phyloP scores from a whole-genome alignment of 2,329 filamentous ascomycete genomes.

The Pseudogymnoascus sp. region DNA sequence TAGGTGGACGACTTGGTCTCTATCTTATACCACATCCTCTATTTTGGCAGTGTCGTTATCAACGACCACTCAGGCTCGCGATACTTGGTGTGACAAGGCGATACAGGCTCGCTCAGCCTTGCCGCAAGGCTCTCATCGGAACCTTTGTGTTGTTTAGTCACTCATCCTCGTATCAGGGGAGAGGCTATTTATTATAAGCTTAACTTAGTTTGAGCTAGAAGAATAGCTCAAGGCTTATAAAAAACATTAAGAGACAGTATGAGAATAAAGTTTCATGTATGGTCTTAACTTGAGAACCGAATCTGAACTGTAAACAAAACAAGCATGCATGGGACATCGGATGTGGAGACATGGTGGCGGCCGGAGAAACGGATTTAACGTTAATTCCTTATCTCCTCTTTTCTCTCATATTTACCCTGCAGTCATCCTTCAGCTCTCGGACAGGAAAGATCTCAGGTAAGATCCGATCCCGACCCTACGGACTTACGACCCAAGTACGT shows the following conservation, averaged over 20 bases:
- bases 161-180: neutral
- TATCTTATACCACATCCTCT: no score
- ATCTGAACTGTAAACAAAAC: neutral
- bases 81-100: neutral
- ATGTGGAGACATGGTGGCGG: neutral
- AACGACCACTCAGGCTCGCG: no score
- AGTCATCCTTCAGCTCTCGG: neutral
- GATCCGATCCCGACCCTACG: neutral
- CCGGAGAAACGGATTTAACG: neutral
- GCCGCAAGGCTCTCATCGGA: neutral
- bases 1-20: no score
- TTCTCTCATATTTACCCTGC: neutral
- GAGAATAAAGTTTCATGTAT: neutral
- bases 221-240: neutral
- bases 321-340: neutral
- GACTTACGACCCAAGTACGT: neutral
- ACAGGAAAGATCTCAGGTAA: neutral
- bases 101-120: neutral
- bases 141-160: neutral
- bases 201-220: neutral
- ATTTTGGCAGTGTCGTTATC: no score
- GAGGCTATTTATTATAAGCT: neutral
- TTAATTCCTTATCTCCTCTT: slow-evolving; percentile 1
- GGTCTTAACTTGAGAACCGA: neutral
- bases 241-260: neutral